Base-by-base conservation (phyloP, 257 asterid genomes). In the Capsicum rhomboideum region DNA sequence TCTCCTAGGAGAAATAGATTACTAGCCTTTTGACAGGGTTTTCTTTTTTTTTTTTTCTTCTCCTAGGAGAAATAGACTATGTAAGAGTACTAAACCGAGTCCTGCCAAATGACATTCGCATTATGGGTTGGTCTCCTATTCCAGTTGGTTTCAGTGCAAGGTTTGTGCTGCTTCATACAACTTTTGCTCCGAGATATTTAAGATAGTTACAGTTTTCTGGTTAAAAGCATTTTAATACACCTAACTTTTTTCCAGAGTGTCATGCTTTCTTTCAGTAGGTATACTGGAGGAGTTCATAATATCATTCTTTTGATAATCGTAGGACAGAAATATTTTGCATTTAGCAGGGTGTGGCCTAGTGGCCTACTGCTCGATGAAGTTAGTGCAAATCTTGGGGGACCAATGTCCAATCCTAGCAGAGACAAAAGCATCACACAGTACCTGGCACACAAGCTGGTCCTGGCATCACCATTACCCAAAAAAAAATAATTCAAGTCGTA, bases 81-180 rank as follows among this genome's bases (percentile, higher is more conserved):
- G 97, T 94, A 84, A 91, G 90, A 87, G 85, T 90, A 80, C 89
- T 97, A 82, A 95, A 97, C 74, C 87, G 92, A 79, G 97, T 86
- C 42, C 97, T 97, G 84, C 99, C 99, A 49, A 86, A 90, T 75
- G 99, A 97, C 89, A 93, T 97, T 85, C 91, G 97, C 86, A 88
- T 94, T 78, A 87, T 93, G 88, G 98, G 98, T 85, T 97, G 99
- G 98, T 92, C 98, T 83, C 93, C 99, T 87, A 95, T 92, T 88
- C 97, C 97, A 31, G 69, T 80, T 85, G 91, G 88, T 87, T 93
- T 97, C 89, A 97, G 96, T 85, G 94, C 99, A 68, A 97, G 98
- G 99, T 96, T 84, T 40, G 84, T 67, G 40, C 66, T 80, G 18
- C 68, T 54, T 75, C 84, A 7, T 42, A 61, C 68, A 82, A 46